A percentile compares a stretch with the other conserved stretches of the same genome.
Conservation (phyloP, 345 rosid species). For the Citrus sinensis region DVS_A1.0 CM039165.1:37776501-37777000, state of each 20-base stretch:
- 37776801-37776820: slow-evolving; percentile 40
- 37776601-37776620: neutral
- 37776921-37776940: slow-evolving; percentile 33
- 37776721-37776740: slow-evolving; percentile 40
- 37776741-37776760: slow-evolving; percentile 48
- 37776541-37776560: neutral
- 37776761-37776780: slow-evolving; percentile 81
- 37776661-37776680: slow-evolving; percentile 84
- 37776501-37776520: neutral
- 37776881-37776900: slow-evolving; percentile 29
- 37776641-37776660: neutral
- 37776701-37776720: slow-evolving; percentile 46
- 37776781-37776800: slow-evolving; percentile 51
- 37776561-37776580: neutral
- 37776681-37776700: slow-evolving; percentile 52
- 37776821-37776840: slow-evolving; percentile 47
- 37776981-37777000: slow-evolving; percentile 37
- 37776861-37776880: slow-evolving; percentile 71
- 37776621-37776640: neutral
- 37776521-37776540: neutral
- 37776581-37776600: neutral
- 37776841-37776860: slow-evolving; percentile 58
- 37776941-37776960: slow-evolving; percentile 32
- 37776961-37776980: slow-evolving; percentile 66
- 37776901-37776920: slow-evolving; percentile 29